Conservation (phyloP, 208 protist species). For the Angomonas desouzai region DNA sequence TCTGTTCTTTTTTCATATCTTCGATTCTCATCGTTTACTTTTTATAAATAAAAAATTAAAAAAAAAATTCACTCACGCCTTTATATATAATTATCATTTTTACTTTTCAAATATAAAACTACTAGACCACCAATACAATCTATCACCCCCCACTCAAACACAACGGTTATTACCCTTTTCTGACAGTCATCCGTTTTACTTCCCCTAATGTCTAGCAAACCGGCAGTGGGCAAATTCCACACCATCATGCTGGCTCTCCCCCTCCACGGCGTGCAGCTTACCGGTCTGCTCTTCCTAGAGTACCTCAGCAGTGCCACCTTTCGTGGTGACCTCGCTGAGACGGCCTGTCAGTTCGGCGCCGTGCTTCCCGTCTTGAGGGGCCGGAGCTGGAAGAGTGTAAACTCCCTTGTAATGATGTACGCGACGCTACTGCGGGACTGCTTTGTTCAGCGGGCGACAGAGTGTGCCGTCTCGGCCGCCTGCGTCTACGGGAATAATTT, state of each 20-base stretch:
- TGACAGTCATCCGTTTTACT: too few species aligned
- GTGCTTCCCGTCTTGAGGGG: conserved; percentile 20
- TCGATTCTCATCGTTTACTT: conserved; percentile 1
- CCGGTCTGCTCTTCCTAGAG: conserved; percentile 41
- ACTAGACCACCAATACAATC: not conserved
- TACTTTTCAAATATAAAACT: conserved; percentile 2
- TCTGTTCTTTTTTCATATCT: conserved; percentile 6
- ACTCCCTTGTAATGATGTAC: conserved; percentile 23
- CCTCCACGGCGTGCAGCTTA: conserved; percentile 28
- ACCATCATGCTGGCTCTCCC: conserved; percentile 19
- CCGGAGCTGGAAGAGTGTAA: conserved; percentile 17
- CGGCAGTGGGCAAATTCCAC: not conserved
- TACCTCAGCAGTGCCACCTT: conserved; percentile 52
- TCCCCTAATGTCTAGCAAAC: not conserved
- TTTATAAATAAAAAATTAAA: too few species aligned
- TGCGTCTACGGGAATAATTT: conserved; percentile 23
- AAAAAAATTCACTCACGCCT: not conserved
- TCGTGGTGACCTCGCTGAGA: conserved; percentile 39
- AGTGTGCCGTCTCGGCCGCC: conserved; percentile 44
- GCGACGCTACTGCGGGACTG: conserved; percentile 27
- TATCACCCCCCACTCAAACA: too few species aligned
- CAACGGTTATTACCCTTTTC: not conserved
- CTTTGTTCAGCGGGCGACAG: conserved; percentile 39
- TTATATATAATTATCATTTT: conserved; percentile 4
- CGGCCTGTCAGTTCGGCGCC: conserved; percentile 26